Conservation (phyloP, 768 basidiomycete genomes). For the Pulveroboletus sp. region DNA sequence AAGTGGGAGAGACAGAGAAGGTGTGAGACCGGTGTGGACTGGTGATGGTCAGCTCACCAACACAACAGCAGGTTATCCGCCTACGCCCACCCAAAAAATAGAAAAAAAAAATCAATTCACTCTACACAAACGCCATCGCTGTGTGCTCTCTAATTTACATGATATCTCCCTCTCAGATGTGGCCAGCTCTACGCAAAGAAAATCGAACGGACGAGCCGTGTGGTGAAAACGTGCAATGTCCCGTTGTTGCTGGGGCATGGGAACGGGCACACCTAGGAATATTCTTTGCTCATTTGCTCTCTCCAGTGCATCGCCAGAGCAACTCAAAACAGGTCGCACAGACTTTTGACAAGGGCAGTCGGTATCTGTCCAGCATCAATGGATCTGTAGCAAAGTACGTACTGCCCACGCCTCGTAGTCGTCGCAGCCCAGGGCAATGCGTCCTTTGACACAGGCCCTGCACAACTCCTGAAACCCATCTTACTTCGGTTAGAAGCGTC, state of each 20-base stretch:
- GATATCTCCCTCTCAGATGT: not conserved
- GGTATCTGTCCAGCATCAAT: too few species aligned
- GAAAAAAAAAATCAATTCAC: not conserved
- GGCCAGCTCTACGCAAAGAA: not conserved
- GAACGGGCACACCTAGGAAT: not conserved
- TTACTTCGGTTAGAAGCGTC: not conserved
- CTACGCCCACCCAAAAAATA: not conserved
- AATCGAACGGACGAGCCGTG: not conserved
- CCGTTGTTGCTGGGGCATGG: too few species aligned
- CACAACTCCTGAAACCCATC: not conserved
- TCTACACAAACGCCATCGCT: not conserved
- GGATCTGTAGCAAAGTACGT: too few species aligned
- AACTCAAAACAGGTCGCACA: not conserved
- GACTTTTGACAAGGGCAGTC: too few species aligned
- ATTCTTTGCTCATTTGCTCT: not conserved
- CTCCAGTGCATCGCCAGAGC: not conserved
- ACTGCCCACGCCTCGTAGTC: too few species aligned
- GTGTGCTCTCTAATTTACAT: slow-evolving; percentile 1
- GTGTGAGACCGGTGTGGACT: slow-evolving; percentile 10
- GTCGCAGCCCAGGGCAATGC: too few species aligned
- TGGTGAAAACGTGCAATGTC: slow-evolving; percentile 6
- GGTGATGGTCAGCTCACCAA: not conserved
- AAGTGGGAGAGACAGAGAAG: slow-evolving; percentile 2
- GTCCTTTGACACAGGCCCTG: too few species aligned
- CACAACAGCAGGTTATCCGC: slow-evolving; percentile 13